Evolutionary conservation across 208 protist species (phyloP).

Genomic region (Polymyxa betae): DNA sequence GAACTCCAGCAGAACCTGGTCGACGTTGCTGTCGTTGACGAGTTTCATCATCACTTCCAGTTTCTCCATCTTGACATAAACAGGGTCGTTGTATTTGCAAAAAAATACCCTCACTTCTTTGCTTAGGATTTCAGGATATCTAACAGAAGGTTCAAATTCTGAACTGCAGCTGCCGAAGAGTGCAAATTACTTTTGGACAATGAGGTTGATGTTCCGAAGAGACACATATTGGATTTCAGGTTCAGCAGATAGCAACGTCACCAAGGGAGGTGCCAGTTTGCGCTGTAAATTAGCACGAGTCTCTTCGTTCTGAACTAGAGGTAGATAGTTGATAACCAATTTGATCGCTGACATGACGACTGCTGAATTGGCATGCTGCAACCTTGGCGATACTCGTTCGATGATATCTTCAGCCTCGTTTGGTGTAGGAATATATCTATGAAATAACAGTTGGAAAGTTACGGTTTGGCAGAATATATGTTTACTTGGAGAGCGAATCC

Average conservation of each 20-base stretch:
- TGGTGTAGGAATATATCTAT: constrained; percentile 55
- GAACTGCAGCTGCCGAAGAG: not conserved
- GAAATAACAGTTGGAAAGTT: not conserved
- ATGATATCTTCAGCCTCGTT: constrained; percentile 85
- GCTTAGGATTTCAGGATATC: constrained; percentile 81
- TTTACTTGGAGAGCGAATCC: constrained; percentile 83
- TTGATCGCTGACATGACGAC: constrained; percentile 95
- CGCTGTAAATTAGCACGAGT: constrained; percentile 73
- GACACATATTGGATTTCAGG: constrained; percentile 97
- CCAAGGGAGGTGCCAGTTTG: constrained; percentile 92
- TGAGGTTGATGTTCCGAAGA: constrained; percentile 96
- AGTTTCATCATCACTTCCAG: constrained; percentile 93
- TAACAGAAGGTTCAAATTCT: not conserved
- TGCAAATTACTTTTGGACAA: constrained; percentile 86
- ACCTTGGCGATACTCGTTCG: constrained; percentile 88
- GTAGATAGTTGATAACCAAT: constrained; percentile 82
- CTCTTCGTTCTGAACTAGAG: constrained; percentile 72
- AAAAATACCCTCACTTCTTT: constrained; percentile 92
- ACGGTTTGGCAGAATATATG: constrained; percentile 72
- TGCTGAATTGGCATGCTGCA: constrained; percentile 95
- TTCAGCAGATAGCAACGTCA: constrained; percentile 78
- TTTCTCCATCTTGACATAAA: constrained; percentile 98
- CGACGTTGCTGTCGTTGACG: constrained; percentile 83
- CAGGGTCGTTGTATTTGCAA: constrained; percentile 96
- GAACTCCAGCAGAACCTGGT: constrained; percentile 86